phyloP scores from a whole-genome alignment of 2,329 filamentous ascomycete species.

The Gnomoniopsis smithogilvyi region DNA sequence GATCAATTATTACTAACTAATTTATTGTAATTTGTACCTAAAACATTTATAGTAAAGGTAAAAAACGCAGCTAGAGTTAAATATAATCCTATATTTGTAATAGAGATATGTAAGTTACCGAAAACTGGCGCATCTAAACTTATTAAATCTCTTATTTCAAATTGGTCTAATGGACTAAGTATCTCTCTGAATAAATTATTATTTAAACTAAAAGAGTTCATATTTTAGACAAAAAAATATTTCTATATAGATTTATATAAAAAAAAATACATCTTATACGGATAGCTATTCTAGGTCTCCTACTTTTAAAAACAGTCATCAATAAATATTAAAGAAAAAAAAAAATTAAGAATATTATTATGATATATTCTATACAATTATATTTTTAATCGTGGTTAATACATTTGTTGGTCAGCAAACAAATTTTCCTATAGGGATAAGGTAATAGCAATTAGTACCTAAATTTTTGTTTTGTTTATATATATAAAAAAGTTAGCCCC shows the following conservation, averaged over 20 bases:
- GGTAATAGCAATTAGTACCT: no score
- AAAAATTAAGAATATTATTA: not conserved
- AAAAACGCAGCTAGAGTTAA: conserved; percentile 31
- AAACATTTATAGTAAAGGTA: conserved; percentile 30
- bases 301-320: not conserved
- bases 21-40: conserved; percentile 33
- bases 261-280: not conserved
- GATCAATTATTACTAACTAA: conserved; percentile 32
- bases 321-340: not conserved
- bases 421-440: not conserved
- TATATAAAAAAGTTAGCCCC: not conserved
- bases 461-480: not conserved
- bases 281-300: no score
- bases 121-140: conserved; percentile 33
- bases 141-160: conserved; percentile 28
- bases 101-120: conserved; percentile 34
- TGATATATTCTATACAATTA: not conserved
- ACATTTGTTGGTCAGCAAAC: not conserved
- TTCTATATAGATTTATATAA: conserved; percentile 3
- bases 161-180: conserved; percentile 12
- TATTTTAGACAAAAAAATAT: not conserved
- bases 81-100: conserved; percentile 36
- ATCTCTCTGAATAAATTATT: conserved; percentile 8
- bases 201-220: conserved; percentile 1
- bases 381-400: not conserved